Evolutionary conservation across 495 filamentous ascomycete species (phyloP), one percentile per base, ranked within the genome.

Genomic region (Diplogelasinospora grovesii): DNA sequence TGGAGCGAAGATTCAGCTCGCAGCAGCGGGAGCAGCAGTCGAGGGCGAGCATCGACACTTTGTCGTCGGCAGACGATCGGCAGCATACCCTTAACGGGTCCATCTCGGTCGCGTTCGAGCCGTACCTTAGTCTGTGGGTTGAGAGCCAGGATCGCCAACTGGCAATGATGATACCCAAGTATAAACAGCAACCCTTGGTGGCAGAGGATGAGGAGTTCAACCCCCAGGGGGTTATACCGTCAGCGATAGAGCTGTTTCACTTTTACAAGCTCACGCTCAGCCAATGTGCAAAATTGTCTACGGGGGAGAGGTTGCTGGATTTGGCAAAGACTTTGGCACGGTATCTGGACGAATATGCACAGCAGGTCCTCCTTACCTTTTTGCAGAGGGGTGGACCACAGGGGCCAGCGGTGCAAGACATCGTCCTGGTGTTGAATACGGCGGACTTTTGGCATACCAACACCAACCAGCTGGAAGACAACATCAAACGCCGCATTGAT

Each of bases 371-470:
- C 5, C 77, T 93, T 9, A 71, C 79, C 39, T 83, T 88, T 52
- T 74, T 96, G 9, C 62, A 85, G 69, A 48, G 78, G 71, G 57
- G 73, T 45, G 72, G 46, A 43, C 70, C 50, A 65, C 71, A 61
- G 57, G 71, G 70, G 2, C 78, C 86, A 0, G 71, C 79, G 3
- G 58, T 88, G 3, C 80, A 95, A 48, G 87, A 94, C 43, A 69
- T 84, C 15, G 74, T 95, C 8, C 68, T 90, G 1, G 86, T 97
- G 4, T 70, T 98, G 30, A 98, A 97, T 58, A 97, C 92, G 1
- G 93, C 92, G 0, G 92, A 98, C 53, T 98, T 97, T 61, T 97
- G 93, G 74, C 89, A 96, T 56, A 80, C 77, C 16, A 97, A 90
- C 11, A 90, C 87, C 48, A 84, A 77, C 40, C 90, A 95, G 49